Base-by-base conservation (phyloP, 345 rosid species). In the Aethionema arabicum region DNA sequence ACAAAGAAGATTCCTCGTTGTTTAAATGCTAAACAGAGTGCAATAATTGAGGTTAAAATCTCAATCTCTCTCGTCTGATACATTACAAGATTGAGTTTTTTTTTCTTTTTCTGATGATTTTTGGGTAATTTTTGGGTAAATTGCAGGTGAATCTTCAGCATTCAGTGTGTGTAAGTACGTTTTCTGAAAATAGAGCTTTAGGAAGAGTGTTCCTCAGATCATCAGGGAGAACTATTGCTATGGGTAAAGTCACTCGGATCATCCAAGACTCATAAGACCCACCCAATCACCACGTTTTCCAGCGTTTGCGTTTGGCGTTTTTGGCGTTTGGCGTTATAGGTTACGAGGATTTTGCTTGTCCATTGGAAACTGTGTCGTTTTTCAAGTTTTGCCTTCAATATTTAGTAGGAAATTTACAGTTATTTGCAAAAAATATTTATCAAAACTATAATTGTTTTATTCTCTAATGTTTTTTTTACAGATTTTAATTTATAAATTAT, bases 151-250 rank as follows among this genome's bases (percentile, higher is more conserved):
- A 60, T 47, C 69, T 90, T 68, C 74, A 78, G 0, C 81, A 68
- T 56, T 66, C 87, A 8, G 82, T 90, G 32, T 95, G 96, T 36
- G 87, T 80, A 30, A 84, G 77, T 48, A 88, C 84, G 72, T 93
- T 72, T 61, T 77, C 84, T 1, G 89, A 66, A 62, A 72, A 91
- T 67, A 84, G 74, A 80, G 85, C 96, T 56, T 90, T 93, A 10
- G 97, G 97, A 32, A 90, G 97, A 74, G 95, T 78, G 48, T 90
- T 80, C 75, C 77, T 90, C 48, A 78, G 97, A 80, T 76, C 87
- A 27, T 66, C 61, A 29, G 97, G 97, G n/a, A 84, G 92, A 74
- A 90, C 97, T 6, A 68, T 85, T 1, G 97, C 90, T 1, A 69
- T 85, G 41, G 97, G 95, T 6, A 68, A 84, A 33, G 77, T 90